Evolutionary conservation across 768 basidiomycete species (phyloP).

Genomic region (Panaeolus papilionaceus): DNA sequence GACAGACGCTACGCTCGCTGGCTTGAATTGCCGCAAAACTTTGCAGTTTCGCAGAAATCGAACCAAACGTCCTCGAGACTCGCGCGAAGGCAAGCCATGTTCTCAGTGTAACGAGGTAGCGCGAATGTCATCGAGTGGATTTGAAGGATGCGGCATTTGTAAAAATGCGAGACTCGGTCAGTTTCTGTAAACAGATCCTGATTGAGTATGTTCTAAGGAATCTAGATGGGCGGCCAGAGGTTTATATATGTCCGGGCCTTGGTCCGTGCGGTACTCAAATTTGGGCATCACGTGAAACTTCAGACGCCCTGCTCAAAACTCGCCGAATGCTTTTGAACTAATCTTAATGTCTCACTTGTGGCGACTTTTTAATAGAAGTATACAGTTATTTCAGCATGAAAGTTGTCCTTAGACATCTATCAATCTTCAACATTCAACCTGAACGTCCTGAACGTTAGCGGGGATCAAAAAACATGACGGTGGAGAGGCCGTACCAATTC

Average conservation of each 20-base stretch:
- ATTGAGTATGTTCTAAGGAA: slow-evolving; percentile 78
- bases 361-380: too few species aligned
- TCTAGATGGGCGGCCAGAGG: slow-evolving; percentile 21
- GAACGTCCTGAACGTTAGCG: too few species aligned
- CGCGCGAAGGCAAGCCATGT: slow-evolving; percentile 46
- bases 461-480: too few species aligned
- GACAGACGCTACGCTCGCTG: slow-evolving; percentile 67
- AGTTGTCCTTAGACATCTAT: too few species aligned
- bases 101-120: slow-evolving; percentile 73
- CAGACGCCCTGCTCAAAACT: too few species aligned
- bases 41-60: slow-evolving; percentile 32
- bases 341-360: too few species aligned
- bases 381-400: too few species aligned
- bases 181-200: slow-evolving; percentile 85
- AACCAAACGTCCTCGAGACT: slow-evolving; percentile 73
- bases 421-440: too few species aligned
- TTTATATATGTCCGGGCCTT: slow-evolving; percentile 31
- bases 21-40: slow-evolving; percentile 35
- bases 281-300: not conserved
- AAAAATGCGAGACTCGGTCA: slow-evolving; percentile 84
- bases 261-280: not conserved
- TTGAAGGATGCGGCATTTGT: slow-evolving; percentile 76
- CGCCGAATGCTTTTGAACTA: too few species aligned
- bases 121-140: slow-evolving; percentile 73
- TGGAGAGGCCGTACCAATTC: too few species aligned